A percentile compares a stretch with the other conserved stretches of the same genome.
Conservation (phyloP, 768 basidiomycete species). For the Tulasnella sp. region DNA sequence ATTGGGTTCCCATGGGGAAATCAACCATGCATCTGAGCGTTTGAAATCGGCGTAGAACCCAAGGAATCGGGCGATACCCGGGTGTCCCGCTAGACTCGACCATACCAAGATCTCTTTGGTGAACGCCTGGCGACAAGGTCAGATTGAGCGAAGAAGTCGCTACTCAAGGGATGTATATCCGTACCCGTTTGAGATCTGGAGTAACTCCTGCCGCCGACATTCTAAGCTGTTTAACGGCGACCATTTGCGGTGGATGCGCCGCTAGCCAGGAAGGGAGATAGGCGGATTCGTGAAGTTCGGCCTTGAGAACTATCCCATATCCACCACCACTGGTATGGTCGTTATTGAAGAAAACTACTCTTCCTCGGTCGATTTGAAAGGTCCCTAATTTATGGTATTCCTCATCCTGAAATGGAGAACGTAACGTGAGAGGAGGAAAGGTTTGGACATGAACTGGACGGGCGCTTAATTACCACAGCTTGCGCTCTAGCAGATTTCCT, state of each 20-base stretch:
- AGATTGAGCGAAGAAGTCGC: neutral
- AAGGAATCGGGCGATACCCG: neutral
- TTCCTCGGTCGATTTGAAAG: neutral
- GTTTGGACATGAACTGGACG: neutral
- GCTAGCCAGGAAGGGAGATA: neutral
- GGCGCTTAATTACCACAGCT: neutral
- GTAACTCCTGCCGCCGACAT: neutral
- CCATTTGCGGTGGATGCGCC: neutral
- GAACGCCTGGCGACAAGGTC: neutral
- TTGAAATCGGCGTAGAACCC: neutral
- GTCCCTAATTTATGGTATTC: neutral
- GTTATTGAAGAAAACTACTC: neutral
- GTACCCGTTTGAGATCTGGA: neutral
- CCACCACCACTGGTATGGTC: neutral
- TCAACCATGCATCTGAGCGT: neutral
- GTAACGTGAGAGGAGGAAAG: neutral
- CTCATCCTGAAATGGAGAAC: neutral
- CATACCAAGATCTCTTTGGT: neutral
- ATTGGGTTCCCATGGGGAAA: neutral
- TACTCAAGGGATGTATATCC: neutral
- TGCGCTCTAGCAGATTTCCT: neutral
- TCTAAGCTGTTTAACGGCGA: neutral
- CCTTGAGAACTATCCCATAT: neutral
- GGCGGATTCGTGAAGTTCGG: neutral
- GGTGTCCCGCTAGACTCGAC: neutral